Evolutionary conservation across 805 yeast species (phyloP), one percentile per base, ranked within the genome.

Genomic region (Metschnikowia lunata): DNA sequence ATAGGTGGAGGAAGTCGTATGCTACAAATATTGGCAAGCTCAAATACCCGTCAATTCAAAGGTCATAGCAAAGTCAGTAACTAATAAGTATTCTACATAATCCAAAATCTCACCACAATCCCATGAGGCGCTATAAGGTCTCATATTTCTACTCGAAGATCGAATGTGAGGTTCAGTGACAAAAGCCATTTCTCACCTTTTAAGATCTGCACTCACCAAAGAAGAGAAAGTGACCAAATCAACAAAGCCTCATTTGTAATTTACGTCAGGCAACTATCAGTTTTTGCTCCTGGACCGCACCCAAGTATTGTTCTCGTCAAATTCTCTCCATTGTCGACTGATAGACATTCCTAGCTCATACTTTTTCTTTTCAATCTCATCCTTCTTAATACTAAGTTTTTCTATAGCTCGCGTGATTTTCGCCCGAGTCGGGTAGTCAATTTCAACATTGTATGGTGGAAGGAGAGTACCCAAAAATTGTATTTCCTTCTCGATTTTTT

Each of bases 401-500:
- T 66, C 70, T 27, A 71, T 67, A 14, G 74, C 74, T 37, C 60
- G 61, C 18, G 59, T 61, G 36, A 71, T 69, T 54, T 71, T 71
- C 29, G 55, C 56, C 39, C 75, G 55, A 9, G 75, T 69, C 14
- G 62, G 61, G 40, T 70, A 71, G 49, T 71, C 75, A 12, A 70
- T 55, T 45, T 71, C 75, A 26, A 69, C 73, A 43, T 69, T 69
- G 50, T 60, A 66, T 1, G 76, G 76, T 2, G 76, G 76, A 34
- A 71, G 65, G 31, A 70, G 59, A 34, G 62, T 64, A 15, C 60
- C 49, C 46, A 71, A 63, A 46, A 69, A 71, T 12, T 51, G 55
- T 18, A 71, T 62, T 43, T 71, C 76, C 54, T 70, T 69, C 13
- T 67, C 56, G 37, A 71, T 69, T 46, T 70, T 71, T 26, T 44